Percentiles rank a stretch among this genome's conserved stretches.
Conservation (phyloP, 176 grass and related monocot genomes). For the Triticum dicoccoides region DNA sequence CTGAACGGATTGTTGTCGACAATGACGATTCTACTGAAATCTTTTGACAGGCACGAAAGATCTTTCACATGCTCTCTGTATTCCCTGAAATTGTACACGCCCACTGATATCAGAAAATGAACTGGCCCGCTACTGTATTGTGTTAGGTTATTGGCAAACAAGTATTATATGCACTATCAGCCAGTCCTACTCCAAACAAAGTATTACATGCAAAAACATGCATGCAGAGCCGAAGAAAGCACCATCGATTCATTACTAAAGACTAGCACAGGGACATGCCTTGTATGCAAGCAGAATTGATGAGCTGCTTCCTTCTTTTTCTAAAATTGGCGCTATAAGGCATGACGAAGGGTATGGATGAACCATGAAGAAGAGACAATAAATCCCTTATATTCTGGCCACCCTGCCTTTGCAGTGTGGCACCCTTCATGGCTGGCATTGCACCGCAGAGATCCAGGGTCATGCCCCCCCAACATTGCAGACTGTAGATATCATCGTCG, state of each 20-base stretch:
- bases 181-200: neutral
- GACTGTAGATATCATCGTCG: neutral
- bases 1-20: constrained; percentile 99
- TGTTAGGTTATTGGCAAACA: neutral
- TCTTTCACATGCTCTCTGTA: constrained; percentile 98
- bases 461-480: neutral
- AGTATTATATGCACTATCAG: neutral
- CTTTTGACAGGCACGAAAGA: constrained; percentile 79
- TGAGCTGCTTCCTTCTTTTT: neutral
- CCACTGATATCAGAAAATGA: constrained; percentile 20
- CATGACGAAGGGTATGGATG: neutral
- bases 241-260: neutral
- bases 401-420: neutral
- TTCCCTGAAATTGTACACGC: constrained; percentile 58
- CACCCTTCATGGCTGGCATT: neutral
- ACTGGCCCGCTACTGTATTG: neutral
- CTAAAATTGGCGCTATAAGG: neutral
- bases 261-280: neutral
- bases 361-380: neutral
- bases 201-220: neutral
- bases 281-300: neutral
- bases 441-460: neutral
- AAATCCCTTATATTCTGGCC: neutral
- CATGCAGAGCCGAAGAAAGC: neutral
- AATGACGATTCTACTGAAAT: constrained; percentile 70